phyloP scores from a whole-genome alignment of 2,329 filamentous ascomycete species.

The Scleromitrula shiraiana region DNA sequence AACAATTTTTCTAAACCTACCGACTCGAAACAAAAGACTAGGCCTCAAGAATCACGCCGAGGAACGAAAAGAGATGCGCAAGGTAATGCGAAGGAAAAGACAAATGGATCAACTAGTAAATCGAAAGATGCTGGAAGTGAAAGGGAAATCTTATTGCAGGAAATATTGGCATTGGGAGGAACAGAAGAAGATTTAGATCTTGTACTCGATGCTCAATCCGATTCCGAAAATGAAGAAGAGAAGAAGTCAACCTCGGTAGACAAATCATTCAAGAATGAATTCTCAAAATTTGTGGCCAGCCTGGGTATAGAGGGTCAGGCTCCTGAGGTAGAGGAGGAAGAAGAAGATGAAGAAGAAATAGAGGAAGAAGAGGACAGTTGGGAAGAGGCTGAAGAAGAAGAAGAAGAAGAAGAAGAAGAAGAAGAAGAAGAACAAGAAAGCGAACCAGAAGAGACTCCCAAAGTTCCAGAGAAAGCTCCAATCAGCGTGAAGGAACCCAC shows the following conservation, averaged over 20 bases:
- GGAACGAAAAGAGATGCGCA: conserved; percentile 28
- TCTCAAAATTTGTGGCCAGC: conserved; percentile 43
- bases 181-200: conserved; percentile 57
- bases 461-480: conserved; percentile 21
- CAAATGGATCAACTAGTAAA: conserved; percentile 20
- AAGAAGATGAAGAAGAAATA: conserved; percentile 31
- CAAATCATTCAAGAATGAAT: conserved; percentile 41
- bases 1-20: conserved; percentile 22
- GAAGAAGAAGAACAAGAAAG: conserved; percentile 25
- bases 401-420: conserved; percentile 25
- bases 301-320: conserved; percentile 40
- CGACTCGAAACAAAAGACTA: conserved; percentile 8
- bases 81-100: conserved; percentile 25
- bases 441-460: conserved; percentile 27
- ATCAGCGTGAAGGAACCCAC: conserved; percentile 10
- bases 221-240: conserved; percentile 34
- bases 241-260: conserved; percentile 30
- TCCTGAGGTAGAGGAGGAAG: conserved; percentile 25
- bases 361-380: conserved; percentile 30
- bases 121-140: conserved; percentile 12
- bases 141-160: conserved; percentile 42
- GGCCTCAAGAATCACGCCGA: conserved; percentile 22
- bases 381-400: conserved; percentile 30
- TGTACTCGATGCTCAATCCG: conserved; percentile 46
- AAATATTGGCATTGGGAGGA: conserved; percentile 57